phyloP scores from a whole-genome alignment of 78 protist genomes.

The Dictyostelium intermedium region DNA sequence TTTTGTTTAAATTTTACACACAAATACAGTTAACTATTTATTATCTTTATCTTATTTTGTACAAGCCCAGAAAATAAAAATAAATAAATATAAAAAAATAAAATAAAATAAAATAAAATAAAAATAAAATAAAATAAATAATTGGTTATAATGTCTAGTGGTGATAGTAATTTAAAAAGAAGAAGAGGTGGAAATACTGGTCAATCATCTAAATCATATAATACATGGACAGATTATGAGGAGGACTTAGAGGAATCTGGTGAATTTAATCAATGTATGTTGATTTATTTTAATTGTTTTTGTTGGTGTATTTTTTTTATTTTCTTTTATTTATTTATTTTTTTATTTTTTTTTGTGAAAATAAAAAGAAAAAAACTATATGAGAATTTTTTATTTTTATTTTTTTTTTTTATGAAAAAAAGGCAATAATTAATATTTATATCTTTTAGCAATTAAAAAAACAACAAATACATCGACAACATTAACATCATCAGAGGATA shows the following conservation, averaged over 20 bases:
- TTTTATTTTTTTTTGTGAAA: neutral
- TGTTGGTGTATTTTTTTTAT: too few relatives aligned
- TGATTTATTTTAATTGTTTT: neutral
- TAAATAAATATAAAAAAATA: too few relatives aligned
- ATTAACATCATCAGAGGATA: neutral
- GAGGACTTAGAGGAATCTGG: conserved; percentile 43
- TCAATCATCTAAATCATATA: conserved; percentile 1
- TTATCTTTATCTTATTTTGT: too few relatives aligned
- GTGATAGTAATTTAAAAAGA: conserved; percentile 17
- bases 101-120: neutral
- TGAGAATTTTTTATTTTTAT: neutral
- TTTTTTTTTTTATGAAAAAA: too few relatives aligned
- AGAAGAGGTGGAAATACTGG: neutral
- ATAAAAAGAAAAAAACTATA: neutral
- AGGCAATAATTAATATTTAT: neutral
- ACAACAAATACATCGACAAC: neutral
- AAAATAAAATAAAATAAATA: neutral
- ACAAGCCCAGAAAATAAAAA: too few relatives aligned
- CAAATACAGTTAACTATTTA: neutral
- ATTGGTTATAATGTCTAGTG: neutral
- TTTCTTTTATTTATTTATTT: too few relatives aligned
- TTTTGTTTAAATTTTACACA: neutral
- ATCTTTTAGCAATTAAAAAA: neutral
- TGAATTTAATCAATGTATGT: conserved; percentile 3
- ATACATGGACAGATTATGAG: conserved; percentile 65